Base-by-base conservation (phyloP, 164 flowering plant genomes). In the Macadamia tetraphylla region DNA sequence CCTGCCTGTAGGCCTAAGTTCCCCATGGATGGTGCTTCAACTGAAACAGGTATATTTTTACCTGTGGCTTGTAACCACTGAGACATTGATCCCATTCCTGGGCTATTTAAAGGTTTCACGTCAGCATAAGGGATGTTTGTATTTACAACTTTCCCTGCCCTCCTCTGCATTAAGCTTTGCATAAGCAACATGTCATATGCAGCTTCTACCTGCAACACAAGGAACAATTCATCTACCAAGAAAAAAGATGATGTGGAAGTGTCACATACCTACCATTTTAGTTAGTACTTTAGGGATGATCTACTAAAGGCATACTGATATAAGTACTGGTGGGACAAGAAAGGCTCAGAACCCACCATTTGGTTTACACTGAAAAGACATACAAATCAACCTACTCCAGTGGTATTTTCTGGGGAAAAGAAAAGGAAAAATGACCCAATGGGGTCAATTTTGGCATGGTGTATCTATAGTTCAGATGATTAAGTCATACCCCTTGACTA, bases 111-210 rank as follows among this genome's bases (percentile, higher is more conserved):
- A 63, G 90, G 84, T 64, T 87, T 94, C 17, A 88, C 97, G 84
- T 94, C 97, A 64, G 97, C 98, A 84, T 79, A 89, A 9, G 92
- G 88, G 2, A 91, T 76, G 73, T 74, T 79, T 61, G 85, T 88
- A 69, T 65, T 79, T 40, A 81, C 90, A 70, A 94, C 97, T 76
- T 88, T 94, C 49, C 97, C 94, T 11, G 89, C 88, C 70, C 88
- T 80, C 9, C 98, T 78, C 76, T 87, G 96, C 12, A 86, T 79
- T 68, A 94, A 78, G 70, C 98, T 91, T 69, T 83, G 86, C 98
- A 91, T 88, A 63, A 90, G 92, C 80, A 94, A 75, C 93, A 88
- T 94, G 64, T 91, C 97, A 84, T 90, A 94, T 73, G 98, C 97
- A 81, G 96, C 97, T 73, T 94, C 97, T 29, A 84, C 91, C 98